These are phyloP conservation scores for Lentithecium fluviatile DNA, from an alignment of 495 filamentous ascomycete species.

Conservation along the genomic window DNA sequence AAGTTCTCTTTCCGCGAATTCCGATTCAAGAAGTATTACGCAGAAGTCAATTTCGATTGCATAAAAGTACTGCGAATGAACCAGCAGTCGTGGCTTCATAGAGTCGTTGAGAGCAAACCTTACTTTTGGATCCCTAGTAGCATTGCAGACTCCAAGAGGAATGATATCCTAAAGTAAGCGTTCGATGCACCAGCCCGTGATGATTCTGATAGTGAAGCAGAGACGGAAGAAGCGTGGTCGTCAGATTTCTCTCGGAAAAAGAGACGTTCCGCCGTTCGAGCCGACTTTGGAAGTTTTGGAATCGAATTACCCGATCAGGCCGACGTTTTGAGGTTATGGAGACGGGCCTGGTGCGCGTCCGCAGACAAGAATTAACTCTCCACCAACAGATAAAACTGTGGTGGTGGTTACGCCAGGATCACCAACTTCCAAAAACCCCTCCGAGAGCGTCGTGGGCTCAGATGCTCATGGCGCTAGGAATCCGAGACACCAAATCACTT, in stretches of 20 bases:
- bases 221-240: background rate
- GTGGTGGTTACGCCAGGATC: background rate
- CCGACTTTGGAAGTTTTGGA: background rate
- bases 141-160: background rate
- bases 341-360: background rate
- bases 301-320: background rate
- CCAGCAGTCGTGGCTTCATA: background rate
- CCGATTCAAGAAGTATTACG: background rate
- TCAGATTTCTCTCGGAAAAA: background rate
- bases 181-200: background rate
- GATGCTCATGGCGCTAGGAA: background rate
- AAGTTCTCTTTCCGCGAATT: background rate
- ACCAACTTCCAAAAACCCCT: background rate
- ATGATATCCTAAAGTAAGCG: background rate
- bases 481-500: background rate
- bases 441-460: constrained; percentile 9
- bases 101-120: background rate
- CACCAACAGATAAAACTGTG: background rate
- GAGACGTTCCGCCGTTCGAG: background rate
- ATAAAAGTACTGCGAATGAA: background rate
- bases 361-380: background rate
- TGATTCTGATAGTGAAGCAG: background rate
- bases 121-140: background rate
- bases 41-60: background rate
- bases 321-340: background rate